These are phyloP conservation scores for Calonectria montana DNA, from an alignment of 2,329 filamentous ascomycete genomes.

Conservation along the genomic window DNA sequence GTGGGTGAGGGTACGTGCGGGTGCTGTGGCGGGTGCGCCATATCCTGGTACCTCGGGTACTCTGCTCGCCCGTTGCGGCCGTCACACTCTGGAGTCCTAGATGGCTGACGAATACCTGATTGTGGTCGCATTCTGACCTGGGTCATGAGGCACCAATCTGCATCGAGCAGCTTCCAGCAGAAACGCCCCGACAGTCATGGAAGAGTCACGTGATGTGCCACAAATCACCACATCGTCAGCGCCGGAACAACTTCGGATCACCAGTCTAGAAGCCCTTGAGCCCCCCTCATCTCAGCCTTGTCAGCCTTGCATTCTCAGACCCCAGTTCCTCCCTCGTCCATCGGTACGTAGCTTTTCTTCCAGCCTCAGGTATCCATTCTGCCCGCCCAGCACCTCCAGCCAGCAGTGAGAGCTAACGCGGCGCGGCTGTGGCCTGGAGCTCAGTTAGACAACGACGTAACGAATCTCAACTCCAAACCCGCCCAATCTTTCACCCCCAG, in stretches of 20 bases:
- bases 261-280: background rate
- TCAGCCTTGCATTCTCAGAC: background rate
- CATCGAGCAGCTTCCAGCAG: constrained; percentile 10
- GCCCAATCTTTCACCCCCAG: constrained; percentile 27
- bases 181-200: too few species aligned
- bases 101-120: constrained; percentile 21
- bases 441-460: constrained; percentile 41
- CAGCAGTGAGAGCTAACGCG: constrained; percentile 48
- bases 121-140: constrained; percentile 16
- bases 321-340: constrained; percentile 7
- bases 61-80: background rate
- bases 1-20: background rate
- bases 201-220: background rate
- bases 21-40: constrained; percentile 1
- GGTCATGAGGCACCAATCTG: constrained; percentile 13
- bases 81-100: background rate
- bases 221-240: too few species aligned
- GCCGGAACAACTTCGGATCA: constrained; percentile 5
- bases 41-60: background rate
- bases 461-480: constrained; percentile 31
- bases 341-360: background rate
- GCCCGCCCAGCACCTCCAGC: constrained; percentile 28
- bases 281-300: constrained; percentile 6
- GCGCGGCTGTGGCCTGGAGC: constrained; percentile 58
- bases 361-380: constrained; percentile 39